A percentile compares a stretch with the other conserved stretches of the same genome.
Conservation (phyloP, 495 filamentous ascomycete genomes). For the Penicillium desertorum region DNA sequence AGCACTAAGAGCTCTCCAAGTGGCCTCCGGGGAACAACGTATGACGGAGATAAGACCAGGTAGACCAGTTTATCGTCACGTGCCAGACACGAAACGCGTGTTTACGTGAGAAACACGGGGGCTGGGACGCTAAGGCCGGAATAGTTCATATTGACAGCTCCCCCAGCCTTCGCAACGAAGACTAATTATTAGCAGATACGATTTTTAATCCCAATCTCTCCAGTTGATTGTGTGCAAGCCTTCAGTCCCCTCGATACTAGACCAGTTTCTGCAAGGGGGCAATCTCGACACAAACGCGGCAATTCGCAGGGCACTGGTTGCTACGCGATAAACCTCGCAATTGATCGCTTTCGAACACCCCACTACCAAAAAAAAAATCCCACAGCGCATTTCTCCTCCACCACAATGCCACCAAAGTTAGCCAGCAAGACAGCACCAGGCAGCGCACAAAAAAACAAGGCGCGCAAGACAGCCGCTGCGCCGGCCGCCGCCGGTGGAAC, state of each 20-base stretch:
- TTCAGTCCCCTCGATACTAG: background rate
- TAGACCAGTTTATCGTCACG: slow-evolving; percentile 10
- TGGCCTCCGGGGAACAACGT: background rate
- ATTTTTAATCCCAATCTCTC: background rate
- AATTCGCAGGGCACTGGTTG: slow-evolving; percentile 5
- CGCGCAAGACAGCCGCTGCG: slow-evolving; percentile 6
- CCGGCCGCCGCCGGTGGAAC: slow-evolving; percentile 6
- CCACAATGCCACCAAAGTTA: slow-evolving; percentile 25
- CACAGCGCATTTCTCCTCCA: background rate
- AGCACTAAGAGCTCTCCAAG: slow-evolving; percentile 6
- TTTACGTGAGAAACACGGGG: slow-evolving; percentile 9
- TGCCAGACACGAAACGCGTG: slow-evolving; percentile 4
- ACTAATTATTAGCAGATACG: background rate
- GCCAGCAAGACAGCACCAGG: slow-evolving; percentile 8
- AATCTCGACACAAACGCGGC: slow-evolving; percentile 4
- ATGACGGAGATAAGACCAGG: slow-evolving; percentile 12
- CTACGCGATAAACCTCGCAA: slow-evolving; percentile 7
- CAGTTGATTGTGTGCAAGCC: background rate
- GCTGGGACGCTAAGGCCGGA: slow-evolving; percentile 14
- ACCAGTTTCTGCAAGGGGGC: slow-evolving; percentile 3
- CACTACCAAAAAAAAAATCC: background rate
- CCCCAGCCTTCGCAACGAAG: slow-evolving; percentile 1
- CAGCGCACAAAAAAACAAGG: slow-evolving; percentile 12
- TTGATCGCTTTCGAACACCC: slow-evolving; percentile 10
- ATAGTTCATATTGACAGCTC: slow-evolving; percentile 9